Conservation (phyloP, 164 flowering plant genomes). For the Saururus chinensis region DNA sequence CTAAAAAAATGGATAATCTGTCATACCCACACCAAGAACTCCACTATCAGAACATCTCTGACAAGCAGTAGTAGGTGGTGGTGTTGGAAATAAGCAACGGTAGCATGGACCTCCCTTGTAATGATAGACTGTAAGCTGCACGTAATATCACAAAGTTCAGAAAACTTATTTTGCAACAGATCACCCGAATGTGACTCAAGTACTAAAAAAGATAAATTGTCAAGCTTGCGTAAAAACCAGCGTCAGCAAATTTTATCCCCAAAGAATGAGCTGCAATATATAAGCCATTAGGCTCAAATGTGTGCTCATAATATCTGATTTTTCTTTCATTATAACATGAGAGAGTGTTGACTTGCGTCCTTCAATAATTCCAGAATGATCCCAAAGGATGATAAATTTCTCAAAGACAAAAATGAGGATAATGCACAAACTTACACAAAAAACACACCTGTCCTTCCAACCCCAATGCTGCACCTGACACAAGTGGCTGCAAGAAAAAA, state of each 20-base stretch:
- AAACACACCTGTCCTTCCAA: conserved; percentile 84
- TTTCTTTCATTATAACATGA: no score
- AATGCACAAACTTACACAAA: no score
- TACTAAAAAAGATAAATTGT: no score
- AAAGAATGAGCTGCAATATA: no score
- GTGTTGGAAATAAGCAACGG: conserved; percentile 85
- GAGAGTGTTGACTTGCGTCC: no score
- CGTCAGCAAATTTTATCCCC: no score
- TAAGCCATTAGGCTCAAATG: no score
- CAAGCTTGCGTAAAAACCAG: no score
- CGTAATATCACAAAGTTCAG: neutral
- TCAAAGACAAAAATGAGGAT: neutral
- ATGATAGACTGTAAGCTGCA: conserved; percentile 90
- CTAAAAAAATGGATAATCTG: neutral
- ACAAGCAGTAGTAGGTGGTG: conserved; percentile 90
- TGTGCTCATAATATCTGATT: no score
- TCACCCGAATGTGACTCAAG: neutral
- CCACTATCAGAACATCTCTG: conserved; percentile 98
- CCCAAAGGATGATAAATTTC: neutral
- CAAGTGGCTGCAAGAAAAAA: conserved; percentile 68
- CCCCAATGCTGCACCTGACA: conserved; percentile 97
- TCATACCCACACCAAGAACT: conserved; percentile 91
- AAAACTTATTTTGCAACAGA: neutral
- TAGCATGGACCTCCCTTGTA: conserved; percentile 93
- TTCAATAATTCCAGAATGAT: no score